Evolutionary conservation across 1,139 yeast species (phyloP), one percentile per base, ranked within the genome.

Genomic region (Scheffersomyces cryptocercus): DNA sequence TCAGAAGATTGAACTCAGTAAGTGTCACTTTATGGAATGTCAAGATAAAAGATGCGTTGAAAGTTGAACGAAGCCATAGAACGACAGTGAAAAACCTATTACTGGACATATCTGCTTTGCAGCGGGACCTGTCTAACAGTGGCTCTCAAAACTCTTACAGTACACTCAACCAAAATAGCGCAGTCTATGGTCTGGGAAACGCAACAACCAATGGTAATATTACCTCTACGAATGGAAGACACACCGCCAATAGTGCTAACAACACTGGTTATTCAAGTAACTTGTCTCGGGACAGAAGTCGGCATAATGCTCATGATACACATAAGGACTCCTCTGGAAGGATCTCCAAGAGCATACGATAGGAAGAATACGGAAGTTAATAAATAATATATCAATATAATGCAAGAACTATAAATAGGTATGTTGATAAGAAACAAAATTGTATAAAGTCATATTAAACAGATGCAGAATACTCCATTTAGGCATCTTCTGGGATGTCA

Each of bases 401-500:
- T 26, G 36, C 14, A 26, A 7, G 32, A 24, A 24, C 20, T 31
- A 31, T 31, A 31, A 20, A 35, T 29, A 20, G 35, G 20, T 31
- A 31, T 14, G 35, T 31, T 31, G 24, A 31, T 13, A 33, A 28
- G 41, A 35, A 26, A 39, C 38, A 28, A 36, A 26, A 29, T 26
- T 39, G 13, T 33, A 39, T 42, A 39, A 28, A 36, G 20, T 40
- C 37, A 35, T 35, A 39, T 36, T 14, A 31, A 37, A 16, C 38
- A 29, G 34, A 36, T 28, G 31, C 26, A 34, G 24, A 40, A 35
- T 15, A 20, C 26, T 28, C 20, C 26, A 2, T 20, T 43, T 59
- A 77, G 37, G 85, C 86, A 44, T 85, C 91, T 63, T 87, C 97
- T 36, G 95, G 87, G 51, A 91, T 81, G 60, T 88, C 95, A 49